These are phyloP conservation scores for Beauveria asiatica DNA, from an alignment of 2,329 filamentous ascomycete genomes.

Conservation along the genomic window DNA sequence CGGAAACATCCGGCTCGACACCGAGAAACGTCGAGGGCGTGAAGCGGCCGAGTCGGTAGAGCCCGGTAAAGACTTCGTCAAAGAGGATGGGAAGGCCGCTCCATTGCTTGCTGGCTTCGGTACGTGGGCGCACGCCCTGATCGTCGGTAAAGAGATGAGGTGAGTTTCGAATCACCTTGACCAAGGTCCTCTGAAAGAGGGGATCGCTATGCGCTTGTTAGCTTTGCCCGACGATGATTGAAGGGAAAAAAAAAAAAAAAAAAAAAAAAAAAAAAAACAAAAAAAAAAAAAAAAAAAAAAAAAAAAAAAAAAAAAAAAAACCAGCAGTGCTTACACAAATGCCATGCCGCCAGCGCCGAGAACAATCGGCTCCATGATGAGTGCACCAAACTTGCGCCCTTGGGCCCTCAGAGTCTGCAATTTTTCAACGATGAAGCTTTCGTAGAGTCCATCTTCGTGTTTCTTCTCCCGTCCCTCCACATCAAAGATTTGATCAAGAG, in stretches of 20 bases:
- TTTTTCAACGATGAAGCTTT: slow-evolving; percentile 46
- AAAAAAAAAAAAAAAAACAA: too few species aligned
- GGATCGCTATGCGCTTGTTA: slow-evolving; percentile 51
- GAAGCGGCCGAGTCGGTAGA: slow-evolving; percentile 71
- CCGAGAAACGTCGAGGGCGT: slow-evolving; percentile 62
- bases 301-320: too few species aligned
- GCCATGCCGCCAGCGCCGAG: slow-evolving; percentile 80
- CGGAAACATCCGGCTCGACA: slow-evolving; percentile 63
- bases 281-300: too few species aligned
- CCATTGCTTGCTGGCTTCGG: slow-evolving; percentile 42
- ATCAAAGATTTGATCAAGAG: slow-evolving; percentile 52
- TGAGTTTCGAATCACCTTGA: slow-evolving; percentile 55
- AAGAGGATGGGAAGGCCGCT: slow-evolving; percentile 69
- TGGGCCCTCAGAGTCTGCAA: slow-evolving; percentile 44
- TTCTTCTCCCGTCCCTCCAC: slow-evolving; percentile 38
- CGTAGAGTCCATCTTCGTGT: slow-evolving; percentile 44
- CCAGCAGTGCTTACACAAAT: slow-evolving; percentile 50
- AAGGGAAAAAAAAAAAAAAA: too few species aligned
- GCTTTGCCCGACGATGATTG: neutral
- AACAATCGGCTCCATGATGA: slow-evolving; percentile 74
- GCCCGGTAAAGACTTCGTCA: slow-evolving; percentile 81
- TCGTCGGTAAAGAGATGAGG: slow-evolving; percentile 43
- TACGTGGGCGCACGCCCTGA: neutral
- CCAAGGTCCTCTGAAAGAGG: slow-evolving; percentile 66
- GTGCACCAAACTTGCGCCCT: slow-evolving; percentile 62